Conservation (phyloP, 768 basidiomycete species). For the Lactarius evosmus region DNA sequence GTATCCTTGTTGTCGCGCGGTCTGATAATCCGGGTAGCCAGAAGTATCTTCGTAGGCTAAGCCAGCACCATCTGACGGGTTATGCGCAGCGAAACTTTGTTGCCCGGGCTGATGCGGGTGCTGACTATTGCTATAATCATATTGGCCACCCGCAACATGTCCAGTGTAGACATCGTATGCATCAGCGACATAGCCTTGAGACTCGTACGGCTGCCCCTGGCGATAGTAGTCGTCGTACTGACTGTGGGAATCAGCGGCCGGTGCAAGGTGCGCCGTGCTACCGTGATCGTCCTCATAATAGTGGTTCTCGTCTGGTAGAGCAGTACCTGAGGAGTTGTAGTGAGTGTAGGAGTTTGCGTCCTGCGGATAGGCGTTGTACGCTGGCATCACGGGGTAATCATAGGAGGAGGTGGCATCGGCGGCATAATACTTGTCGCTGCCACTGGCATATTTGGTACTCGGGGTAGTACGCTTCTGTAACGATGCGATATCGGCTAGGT, state of each 20-base stretch:
- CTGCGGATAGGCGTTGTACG: conserved; percentile 57
- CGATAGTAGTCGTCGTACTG: conserved; percentile 35
- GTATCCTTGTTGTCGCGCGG: neutral
- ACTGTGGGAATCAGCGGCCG: conserved; percentile 57
- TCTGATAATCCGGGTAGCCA: neutral
- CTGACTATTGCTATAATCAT: conserved; percentile 9
- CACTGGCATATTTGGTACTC: conserved; percentile 44
- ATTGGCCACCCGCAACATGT: conserved; percentile 4
- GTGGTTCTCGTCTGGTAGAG: conserved; percentile 50
- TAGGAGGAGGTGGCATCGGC: conserved; percentile 46
- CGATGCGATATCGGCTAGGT: conserved; percentile 53
- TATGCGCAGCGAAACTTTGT: conserved; percentile 1
- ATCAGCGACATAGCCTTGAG: conserved; percentile 38
- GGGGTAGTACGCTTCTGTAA: conserved; percentile 56
- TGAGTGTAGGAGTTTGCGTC: conserved; percentile 47
- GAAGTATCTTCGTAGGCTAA: conserved; percentile 7
- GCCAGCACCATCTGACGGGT: conserved; percentile 2
- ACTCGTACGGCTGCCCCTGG: neutral
- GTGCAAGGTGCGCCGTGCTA: conserved; percentile 57
- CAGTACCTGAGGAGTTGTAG: conserved; percentile 57
- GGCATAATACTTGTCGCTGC: conserved; percentile 49
- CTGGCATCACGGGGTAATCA: conserved; percentile 71
- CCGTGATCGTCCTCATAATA: conserved; percentile 69
- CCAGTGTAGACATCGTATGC: conserved; percentile 49
- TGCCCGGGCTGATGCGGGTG: conserved; percentile 8